Evolutionary conservation across 441 rosid species (phyloP), one percentile per base, ranked within the genome.

Genomic region (Gossypium davidsonii): DNA sequence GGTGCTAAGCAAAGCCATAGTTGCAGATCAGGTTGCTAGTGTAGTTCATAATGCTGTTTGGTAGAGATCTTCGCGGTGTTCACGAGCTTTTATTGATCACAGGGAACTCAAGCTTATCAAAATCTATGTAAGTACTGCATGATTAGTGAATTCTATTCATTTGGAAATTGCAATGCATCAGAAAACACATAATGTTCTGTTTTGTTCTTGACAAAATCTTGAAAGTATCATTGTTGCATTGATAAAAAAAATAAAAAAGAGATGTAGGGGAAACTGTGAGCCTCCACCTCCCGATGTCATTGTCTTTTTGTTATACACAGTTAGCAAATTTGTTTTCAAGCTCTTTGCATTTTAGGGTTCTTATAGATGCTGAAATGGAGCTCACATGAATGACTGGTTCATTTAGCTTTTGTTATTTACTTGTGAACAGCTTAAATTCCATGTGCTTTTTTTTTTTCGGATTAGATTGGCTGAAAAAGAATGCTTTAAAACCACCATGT

Each of bases 241-340:
- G 49, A 44, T 44, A 1, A 11, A 44, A 44, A 44, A 8, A 11
- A 10, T 0, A 10, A 42, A 9, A 42, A 31, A 31, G 37, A 31
- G 49, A 34, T 34, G 39, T 11, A 44, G 14, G 49, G 49, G 49
- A 11, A 44, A 44, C 49, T 9, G 14, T 44, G 49, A 44, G 49
- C 3, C 11, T 44, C 49, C 49, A 44, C 49, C 49, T 44, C n/a
- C 39, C 9, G 6, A 5, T 51, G 20, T 55, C 58, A 7, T 12
- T 67, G 70, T 73, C 70, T 14, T 51, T 72, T 67, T 72, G 25
- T 52, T 67, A 17, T 67, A 46, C 42, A 23, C 20, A 25, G 21
- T 66, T 25, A 23, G 71, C 71, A 21, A 48, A 3, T 14, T 23
- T 48, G 56, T 67, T 48, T n/a, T n/a, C 56, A 48, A n/a, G 71